These are phyloP conservation scores for Phyllostachys edulis DNA, from an alignment of 176 grass and related monocot species.

Conservation along the genomic window DNA sequence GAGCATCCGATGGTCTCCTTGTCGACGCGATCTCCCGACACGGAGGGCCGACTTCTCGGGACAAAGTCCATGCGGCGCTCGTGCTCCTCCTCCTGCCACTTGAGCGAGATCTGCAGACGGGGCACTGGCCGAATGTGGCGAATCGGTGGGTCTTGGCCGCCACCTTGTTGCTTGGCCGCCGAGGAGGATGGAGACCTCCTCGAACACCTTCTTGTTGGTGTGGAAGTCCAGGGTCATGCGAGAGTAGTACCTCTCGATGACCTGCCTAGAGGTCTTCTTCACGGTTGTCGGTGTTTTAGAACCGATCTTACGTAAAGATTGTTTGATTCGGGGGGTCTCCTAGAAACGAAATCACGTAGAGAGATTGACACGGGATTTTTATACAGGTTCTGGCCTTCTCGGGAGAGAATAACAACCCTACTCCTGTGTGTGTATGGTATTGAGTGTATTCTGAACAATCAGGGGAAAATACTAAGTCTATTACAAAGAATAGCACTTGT, in stretches of 20 bases:
- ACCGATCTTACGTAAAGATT: too few relatives aligned
- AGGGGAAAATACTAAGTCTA: too few relatives aligned
- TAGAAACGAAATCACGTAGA: too few relatives aligned
- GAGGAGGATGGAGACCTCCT: constrained; percentile 91
- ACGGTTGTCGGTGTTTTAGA: too few relatives aligned
- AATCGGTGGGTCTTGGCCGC: constrained; percentile 81
- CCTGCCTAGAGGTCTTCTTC: constrained; percentile 87
- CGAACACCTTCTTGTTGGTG: too few relatives aligned
- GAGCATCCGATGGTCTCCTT: constrained; percentile 94
- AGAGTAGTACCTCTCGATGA: constrained; percentile 86
- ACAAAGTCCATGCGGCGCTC: constrained; percentile 96
- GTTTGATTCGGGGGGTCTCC: too few relatives aligned
- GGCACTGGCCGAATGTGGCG: constrained; percentile 88
- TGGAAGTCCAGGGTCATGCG: constrained; percentile 93
- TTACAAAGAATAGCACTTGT: too few relatives aligned
- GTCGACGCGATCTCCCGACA: constrained; percentile 79
- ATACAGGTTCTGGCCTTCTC: too few relatives aligned
- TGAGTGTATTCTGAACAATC: too few relatives aligned
- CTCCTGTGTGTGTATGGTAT: too few relatives aligned
- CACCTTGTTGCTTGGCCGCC: constrained; percentile 82
- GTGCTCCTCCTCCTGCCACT: constrained; percentile 97
- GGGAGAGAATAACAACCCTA: too few relatives aligned
- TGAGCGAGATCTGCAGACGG: constrained; percentile 86
- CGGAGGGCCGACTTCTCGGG: constrained; percentile 76
- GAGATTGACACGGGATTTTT: too few relatives aligned